A percentile compares a stretch with the other conserved stretches of the same genome.
phyloP scores from a whole-genome alignment of 2,329 filamentous ascomycete species.

The Trichothecium sympodiale region DNA sequence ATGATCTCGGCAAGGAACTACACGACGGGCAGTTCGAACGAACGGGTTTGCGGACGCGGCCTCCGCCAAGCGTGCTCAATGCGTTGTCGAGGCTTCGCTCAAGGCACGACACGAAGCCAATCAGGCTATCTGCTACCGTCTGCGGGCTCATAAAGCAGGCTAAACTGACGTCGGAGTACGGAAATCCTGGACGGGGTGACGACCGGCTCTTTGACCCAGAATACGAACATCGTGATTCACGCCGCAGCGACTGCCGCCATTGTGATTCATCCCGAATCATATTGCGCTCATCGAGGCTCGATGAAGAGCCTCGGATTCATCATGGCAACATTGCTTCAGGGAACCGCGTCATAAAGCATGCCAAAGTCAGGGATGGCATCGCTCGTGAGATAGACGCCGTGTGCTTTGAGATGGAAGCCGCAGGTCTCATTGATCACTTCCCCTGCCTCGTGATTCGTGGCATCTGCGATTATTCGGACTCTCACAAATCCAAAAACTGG shows the following conservation, averaged over 20 bases:
- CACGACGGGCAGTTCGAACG: neutral
- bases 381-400: slow-evolving; percentile 10
- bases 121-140: too few species aligned
- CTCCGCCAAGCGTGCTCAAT: neutral
- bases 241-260: neutral
- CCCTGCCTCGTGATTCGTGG: slow-evolving; percentile 27
- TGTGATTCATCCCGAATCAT: neutral
- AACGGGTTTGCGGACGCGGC: neutral
- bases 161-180: too few species aligned
- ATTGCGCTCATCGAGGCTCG: too few species aligned
- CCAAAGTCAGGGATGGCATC: slow-evolving; percentile 21
- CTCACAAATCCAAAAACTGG: slow-evolving; percentile 17
- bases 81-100: neutral
- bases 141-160: too few species aligned
- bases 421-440: slow-evolving; percentile 17
- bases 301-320: too few species aligned
- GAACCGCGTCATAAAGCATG: slow-evolving; percentile 25
- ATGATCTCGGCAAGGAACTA: neutral
- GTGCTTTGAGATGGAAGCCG: slow-evolving; percentile 23
- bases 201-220: too few species aligned
- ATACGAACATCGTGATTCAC: too few species aligned
- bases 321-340: slow-evolving; percentile 25
- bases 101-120: neutral
- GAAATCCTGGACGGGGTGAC: too few species aligned
- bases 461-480: slow-evolving; percentile 20